A percentile compares a stretch with the other conserved stretches of the same genome.
These are phyloP conservation scores for Thalassiosira mediterranea DNA, from an alignment of 352 stramenopile genomes.

Conservation along the genomic window DNA sequence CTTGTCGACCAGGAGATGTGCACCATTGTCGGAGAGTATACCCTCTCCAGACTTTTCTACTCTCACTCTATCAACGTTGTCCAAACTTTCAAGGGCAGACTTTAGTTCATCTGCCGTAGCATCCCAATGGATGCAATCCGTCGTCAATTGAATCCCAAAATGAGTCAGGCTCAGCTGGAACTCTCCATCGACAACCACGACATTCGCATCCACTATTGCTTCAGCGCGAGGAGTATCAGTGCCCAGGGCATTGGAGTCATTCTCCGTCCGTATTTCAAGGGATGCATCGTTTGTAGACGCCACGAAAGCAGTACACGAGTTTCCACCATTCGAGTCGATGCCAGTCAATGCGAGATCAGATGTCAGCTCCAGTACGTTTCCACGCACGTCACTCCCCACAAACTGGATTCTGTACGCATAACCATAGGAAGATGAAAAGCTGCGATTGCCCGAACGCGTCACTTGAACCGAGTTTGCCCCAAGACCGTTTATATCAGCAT, in stretches of 20 bases:
- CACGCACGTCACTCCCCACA: slow-evolving; percentile 75
- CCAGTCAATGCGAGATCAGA: slow-evolving; percentile 48
- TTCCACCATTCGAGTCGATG: slow-evolving; percentile 50
- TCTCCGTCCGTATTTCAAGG: slow-evolving; percentile 71
- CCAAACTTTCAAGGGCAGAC: slow-evolving; percentile 67
- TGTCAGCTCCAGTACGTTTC: slow-evolving; percentile 74
- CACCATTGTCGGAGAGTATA: slow-evolving; percentile 22
- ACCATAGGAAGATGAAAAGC: slow-evolving; percentile 84
- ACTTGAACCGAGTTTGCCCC: slow-evolving; percentile 64
- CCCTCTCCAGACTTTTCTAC: slow-evolving; percentile 68
- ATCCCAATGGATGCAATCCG: slow-evolving; percentile 83
- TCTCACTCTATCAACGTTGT: slow-evolving; percentile 78
- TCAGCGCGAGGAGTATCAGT: slow-evolving; percentile 74
- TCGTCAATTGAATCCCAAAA: slow-evolving; percentile 57
- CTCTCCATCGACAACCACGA: slow-evolving; percentile 53
- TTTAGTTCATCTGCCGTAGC: slow-evolving; percentile 74
- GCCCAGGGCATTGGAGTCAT: slow-evolving; percentile 73
- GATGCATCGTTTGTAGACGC: slow-evolving; percentile 62
- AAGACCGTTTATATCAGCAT: slow-evolving; percentile 51
- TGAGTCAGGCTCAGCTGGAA: slow-evolving; percentile 64
- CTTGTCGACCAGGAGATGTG: slow-evolving; percentile 15
- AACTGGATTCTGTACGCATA: slow-evolving; percentile 92
- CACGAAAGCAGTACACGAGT: slow-evolving; percentile 60
- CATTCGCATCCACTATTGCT: slow-evolving; percentile 55
- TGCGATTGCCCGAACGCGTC: slow-evolving; percentile 73